phyloP scores from a whole-genome alignment of 345 rosid species.

The Reutealis trisperma region DNA sequence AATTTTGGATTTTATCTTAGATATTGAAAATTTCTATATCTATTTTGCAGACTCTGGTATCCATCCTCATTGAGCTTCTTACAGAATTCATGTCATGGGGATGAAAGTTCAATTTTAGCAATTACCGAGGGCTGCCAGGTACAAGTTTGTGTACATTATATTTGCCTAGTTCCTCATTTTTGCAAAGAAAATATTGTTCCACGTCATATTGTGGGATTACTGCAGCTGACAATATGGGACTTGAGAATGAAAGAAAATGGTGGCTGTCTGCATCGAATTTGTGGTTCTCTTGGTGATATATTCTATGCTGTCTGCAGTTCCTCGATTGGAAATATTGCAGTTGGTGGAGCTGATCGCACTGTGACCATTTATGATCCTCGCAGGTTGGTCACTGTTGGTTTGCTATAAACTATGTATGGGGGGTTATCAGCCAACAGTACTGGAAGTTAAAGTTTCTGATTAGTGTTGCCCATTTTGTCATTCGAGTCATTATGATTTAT shows the following conservation, averaged over 20 bases:
- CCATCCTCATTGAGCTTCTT: slow-evolving; percentile 60
- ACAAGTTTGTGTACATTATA: neutral
- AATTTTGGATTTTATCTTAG: neutral
- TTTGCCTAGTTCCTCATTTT: neutral
- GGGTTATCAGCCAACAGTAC: neutral
- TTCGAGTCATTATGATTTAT: neutral
- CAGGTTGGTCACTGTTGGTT: slow-evolving; percentile 41
- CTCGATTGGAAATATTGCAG: slow-evolving; percentile 53
- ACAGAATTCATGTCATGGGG: slow-evolving; percentile 42
- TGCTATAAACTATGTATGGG: neutral
- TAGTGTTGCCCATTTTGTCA: neutral
- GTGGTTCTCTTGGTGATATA: slow-evolving; percentile 58
- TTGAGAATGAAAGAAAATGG: slow-evolving; percentile 72
- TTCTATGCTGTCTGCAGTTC: slow-evolving; percentile 62
- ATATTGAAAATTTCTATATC: neutral
- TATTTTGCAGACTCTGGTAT: slow-evolving; percentile 59
- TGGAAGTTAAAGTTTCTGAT: slow-evolving; percentile 6
- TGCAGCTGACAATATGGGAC: slow-evolving; percentile 63
- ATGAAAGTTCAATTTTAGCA: slow-evolving; percentile 48
- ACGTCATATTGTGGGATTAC: slow-evolving; percentile 22
- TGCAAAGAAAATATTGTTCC: neutral
- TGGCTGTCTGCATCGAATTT: slow-evolving; percentile 57
- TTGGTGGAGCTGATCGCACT: slow-evolving; percentile 70
- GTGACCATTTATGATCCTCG: slow-evolving; percentile 76
- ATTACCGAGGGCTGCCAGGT: slow-evolving; percentile 74